These are phyloP conservation scores for Metschnikowia aberdeeniae DNA, from an alignment of 805 yeast species.

Conservation along the genomic window DNA sequence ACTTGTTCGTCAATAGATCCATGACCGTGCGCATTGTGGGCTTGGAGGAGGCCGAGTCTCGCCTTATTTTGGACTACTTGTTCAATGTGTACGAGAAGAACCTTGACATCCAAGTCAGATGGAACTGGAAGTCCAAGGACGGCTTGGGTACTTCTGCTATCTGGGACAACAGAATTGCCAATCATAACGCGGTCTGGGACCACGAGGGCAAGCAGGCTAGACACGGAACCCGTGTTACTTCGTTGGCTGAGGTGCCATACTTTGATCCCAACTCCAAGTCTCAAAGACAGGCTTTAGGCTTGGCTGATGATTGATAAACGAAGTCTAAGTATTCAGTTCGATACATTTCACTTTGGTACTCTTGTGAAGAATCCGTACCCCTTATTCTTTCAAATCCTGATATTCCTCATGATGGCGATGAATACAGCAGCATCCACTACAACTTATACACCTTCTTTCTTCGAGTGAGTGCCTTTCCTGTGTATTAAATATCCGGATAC, in stretches of 20 bases:
- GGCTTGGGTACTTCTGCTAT: constrained; percentile 50
- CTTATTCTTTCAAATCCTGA: too few relatives aligned
- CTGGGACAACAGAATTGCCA: constrained; percentile 58
- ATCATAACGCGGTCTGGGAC: constrained; percentile 53
- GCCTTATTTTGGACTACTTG: constrained; percentile 14
- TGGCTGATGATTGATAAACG: constrained; percentile 15
- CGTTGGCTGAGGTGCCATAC: constrained; percentile 52
- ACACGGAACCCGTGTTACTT: constrained; percentile 35
- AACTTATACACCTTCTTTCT: too few relatives aligned
- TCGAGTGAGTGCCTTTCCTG: too few relatives aligned
- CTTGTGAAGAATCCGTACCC: too few relatives aligned
- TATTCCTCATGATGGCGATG: too few relatives aligned
- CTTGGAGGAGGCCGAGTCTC: constrained; percentile 25
- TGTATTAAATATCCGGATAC: neutral
- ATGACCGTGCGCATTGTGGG: constrained; percentile 31
- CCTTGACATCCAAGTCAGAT: constrained; percentile 45
- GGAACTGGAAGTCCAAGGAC: constrained; percentile 17
- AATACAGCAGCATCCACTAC: too few relatives aligned
- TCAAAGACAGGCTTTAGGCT: constrained; percentile 51
- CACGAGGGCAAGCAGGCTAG: constrained; percentile 42
- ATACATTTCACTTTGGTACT: too few relatives aligned
- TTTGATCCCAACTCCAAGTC: constrained; percentile 48
- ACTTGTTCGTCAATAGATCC: constrained; percentile 26
- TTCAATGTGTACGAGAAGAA: constrained; percentile 24
- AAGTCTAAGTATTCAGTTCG: too few relatives aligned